These are phyloP conservation scores for Bipolaris zeicola DNA, from an alignment of 2,329 filamentous ascomycete species.

Conservation along the genomic window DNA sequence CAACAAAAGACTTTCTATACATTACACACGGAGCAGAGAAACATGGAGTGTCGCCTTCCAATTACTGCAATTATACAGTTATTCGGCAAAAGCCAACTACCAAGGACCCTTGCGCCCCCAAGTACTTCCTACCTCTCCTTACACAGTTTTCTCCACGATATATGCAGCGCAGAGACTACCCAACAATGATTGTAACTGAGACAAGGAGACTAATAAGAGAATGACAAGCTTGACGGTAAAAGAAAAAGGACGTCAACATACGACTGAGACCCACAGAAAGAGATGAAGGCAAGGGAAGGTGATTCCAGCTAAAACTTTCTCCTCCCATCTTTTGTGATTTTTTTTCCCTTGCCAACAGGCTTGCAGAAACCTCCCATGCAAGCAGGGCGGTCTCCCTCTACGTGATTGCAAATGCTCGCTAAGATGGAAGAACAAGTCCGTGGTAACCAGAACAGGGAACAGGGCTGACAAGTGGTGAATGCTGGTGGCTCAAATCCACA, in stretches of 20 bases:
- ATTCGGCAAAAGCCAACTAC: slow-evolving; percentile 27
- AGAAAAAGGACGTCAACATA: slow-evolving; percentile 30
- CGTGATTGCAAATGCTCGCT: slow-evolving; percentile 49
- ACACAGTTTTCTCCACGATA: slow-evolving; percentile 24
- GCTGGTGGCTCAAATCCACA: slow-evolving; percentile 47
- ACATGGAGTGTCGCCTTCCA: slow-evolving; percentile 33
- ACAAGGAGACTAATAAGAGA: slow-evolving; percentile 28
- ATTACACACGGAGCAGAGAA: slow-evolving; percentile 3
- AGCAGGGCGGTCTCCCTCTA: slow-evolving; percentile 36
- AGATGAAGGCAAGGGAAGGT: slow-evolving; percentile 37
- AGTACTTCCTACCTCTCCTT: slow-evolving; percentile 22
- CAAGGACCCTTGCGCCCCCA: slow-evolving; percentile 38
- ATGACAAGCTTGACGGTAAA: slow-evolving; percentile 26
- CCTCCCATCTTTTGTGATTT: slow-evolving; percentile 19
- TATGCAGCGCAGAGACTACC: slow-evolving; percentile 19
- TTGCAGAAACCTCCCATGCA: slow-evolving; percentile 27
- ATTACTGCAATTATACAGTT: slow-evolving; percentile 32
- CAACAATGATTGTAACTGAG: slow-evolving; percentile 23
- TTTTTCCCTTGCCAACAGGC: slow-evolving; percentile 29
- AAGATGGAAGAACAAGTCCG: slow-evolving; percentile 49
- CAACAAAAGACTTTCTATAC: not conserved
- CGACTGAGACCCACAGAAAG: slow-evolving; percentile 30
- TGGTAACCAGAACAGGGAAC: slow-evolving; percentile 51
- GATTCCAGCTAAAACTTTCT: slow-evolving; percentile 30
- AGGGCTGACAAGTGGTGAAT: slow-evolving; percentile 50